phyloP scores from a whole-genome alignment of 768 basidiomycete genomes.

The Wakefieldia striispora region DNA sequence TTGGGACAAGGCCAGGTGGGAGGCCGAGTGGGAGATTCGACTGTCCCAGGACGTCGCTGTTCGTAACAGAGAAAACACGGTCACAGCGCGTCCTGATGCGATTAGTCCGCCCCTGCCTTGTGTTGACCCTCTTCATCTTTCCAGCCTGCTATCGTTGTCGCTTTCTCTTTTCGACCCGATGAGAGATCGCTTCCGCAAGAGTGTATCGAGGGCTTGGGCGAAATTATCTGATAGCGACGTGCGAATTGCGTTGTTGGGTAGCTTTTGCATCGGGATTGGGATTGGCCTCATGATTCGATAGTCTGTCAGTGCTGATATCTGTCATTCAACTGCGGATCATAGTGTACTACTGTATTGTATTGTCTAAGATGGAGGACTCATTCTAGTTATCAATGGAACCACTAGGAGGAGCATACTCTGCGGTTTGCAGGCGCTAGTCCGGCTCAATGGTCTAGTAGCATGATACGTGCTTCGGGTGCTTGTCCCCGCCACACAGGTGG shows the following conservation, averaged over 20 bases:
- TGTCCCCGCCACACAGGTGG: conserved; percentile 23
- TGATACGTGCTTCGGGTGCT: conserved; percentile 37
- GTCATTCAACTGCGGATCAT: background rate
- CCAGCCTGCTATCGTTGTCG: conserved; percentile 59
- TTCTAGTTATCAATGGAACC: no score
- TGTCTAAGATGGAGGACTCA: no score
- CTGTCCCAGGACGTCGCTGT: conserved; percentile 63
- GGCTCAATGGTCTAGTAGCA: conserved; percentile 37
- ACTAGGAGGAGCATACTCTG: no score
- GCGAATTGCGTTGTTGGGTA: conserved; percentile 37
- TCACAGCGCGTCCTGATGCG: conserved; percentile 17
- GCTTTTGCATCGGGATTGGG: conserved; percentile 45
- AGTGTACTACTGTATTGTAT: background rate
- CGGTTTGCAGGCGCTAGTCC: no score
- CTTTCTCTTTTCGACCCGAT: conserved; percentile 56
- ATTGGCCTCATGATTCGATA: conserved; percentile 38
- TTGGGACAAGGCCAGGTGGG: conserved; percentile 68
- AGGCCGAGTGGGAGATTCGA: conserved; percentile 58
- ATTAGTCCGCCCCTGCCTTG: conserved; percentile 23
- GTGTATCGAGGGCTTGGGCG: conserved; percentile 20
- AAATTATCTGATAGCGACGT: conserved; percentile 28
- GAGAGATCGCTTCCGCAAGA: conserved; percentile 26
- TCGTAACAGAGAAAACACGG: conserved; percentile 41
- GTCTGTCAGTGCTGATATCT: conserved; percentile 1
- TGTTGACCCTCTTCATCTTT: conserved; percentile 67